These are phyloP conservation scores for Glycyrrhiza uralensis DNA, from an alignment of 306 rosid genomes.

Conservation along the genomic window DNA sequence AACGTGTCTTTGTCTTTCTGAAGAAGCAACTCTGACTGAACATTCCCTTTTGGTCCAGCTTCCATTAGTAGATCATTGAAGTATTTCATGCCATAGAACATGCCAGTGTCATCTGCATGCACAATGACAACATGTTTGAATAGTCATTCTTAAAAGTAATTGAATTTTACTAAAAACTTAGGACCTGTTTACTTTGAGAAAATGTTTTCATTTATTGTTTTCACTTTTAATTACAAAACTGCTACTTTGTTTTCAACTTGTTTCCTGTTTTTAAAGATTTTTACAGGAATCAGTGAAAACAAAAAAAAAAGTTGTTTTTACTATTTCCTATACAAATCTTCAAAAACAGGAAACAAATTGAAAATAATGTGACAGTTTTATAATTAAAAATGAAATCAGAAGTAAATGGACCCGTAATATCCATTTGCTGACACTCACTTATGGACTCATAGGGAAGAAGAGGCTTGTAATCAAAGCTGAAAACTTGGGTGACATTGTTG, in stretches of 20 bases:
- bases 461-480: conserved; percentile 90
- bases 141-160: not conserved
- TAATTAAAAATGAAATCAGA: no score
- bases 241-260: no score
- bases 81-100: conserved; percentile 84
- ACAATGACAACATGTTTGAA: not conserved
- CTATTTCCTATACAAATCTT: no score
- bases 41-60: conserved; percentile 78
- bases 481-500: conserved; percentile 85
- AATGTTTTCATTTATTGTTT: no score
- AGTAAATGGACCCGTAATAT: no score
- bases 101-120: conserved; percentile 84
- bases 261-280: no score
- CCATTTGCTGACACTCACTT: conserved; percentile 49
- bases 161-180: not conserved
- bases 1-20: conserved; percentile 68
- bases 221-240: no score
- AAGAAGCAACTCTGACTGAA: conserved; percentile 84
- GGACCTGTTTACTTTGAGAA: no score
- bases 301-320: no score
- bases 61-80: conserved; percentile 75
- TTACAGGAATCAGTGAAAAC: no score
- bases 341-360: no score
- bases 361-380: no score
- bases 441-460: conserved; percentile 67